These are phyloP conservation scores for Fusarium sp. DNA, from an alignment of 2,329 filamentous ascomycete genomes.

Conservation along the genomic window DNA sequence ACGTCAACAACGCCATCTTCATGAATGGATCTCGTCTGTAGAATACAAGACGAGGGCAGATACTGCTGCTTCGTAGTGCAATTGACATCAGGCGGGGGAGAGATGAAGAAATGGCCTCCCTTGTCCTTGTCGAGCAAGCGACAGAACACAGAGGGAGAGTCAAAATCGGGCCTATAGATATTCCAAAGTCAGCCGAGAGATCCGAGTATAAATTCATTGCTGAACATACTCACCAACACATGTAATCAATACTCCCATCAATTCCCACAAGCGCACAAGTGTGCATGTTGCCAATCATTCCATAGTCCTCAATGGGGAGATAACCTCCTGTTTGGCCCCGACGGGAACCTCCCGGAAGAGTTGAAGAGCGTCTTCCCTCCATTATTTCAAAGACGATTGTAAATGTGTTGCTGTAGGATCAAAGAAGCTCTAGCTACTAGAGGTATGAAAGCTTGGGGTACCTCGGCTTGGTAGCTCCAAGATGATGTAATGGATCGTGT, in stretches of 20 bases:
- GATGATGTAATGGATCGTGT: constrained; percentile 46
- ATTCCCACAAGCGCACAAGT: constrained; percentile 82
- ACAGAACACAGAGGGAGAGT: constrained; percentile 82
- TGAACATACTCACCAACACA: constrained; percentile 73
- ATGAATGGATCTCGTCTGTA: constrained; percentile 82
- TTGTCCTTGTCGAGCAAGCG: constrained; percentile 80
- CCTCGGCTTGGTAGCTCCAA: constrained; percentile 13
- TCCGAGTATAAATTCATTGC: neutral
- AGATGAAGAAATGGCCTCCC: constrained; percentile 79
- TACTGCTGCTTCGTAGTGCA: constrained; percentile 84
- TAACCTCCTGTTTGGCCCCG: constrained; percentile 61
- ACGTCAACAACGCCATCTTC: constrained; percentile 81
- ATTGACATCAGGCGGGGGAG: constrained; percentile 63
- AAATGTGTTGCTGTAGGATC: constrained; percentile 1
- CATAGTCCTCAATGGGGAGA: constrained; percentile 80
- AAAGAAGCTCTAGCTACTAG: constrained; percentile 5
- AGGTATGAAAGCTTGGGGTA: neutral
- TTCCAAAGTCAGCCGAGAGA: constrained; percentile 5
- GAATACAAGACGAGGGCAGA: constrained; percentile 78
- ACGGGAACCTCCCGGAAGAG: constrained; percentile 52
- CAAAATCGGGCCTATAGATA: constrained; percentile 76
- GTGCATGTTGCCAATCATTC: constrained; percentile 84
- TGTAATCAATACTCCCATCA: constrained; percentile 80
- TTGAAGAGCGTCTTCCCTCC: constrained; percentile 52
- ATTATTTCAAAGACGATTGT: constrained; percentile 43